Conservation (phyloP, 345 rosid genomes). For the Eucalyptus grandis region DNA sequence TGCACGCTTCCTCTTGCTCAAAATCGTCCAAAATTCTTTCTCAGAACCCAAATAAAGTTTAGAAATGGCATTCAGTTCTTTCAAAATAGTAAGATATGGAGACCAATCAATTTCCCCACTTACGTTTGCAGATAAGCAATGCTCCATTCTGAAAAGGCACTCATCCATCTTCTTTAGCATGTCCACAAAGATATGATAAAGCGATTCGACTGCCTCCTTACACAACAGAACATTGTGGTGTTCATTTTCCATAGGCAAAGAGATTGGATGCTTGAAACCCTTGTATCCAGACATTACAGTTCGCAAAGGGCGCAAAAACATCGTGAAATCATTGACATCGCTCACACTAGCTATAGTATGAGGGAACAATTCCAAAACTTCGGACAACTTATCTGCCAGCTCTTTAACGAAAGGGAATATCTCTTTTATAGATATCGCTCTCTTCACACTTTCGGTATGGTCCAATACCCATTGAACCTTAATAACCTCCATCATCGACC, state of each 20-base stretch:
- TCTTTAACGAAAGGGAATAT: slow-evolving; percentile 70
- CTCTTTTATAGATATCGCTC: slow-evolving; percentile 22
- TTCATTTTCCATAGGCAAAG: slow-evolving; percentile 23
- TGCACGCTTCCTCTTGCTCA: slow-evolving; percentile 33
- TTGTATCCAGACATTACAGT: slow-evolving; percentile 14
- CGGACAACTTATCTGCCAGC: slow-evolving; percentile 36
- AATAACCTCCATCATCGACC: slow-evolving; percentile 40
- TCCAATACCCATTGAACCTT: slow-evolving; percentile 1
- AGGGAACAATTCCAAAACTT: slow-evolving; percentile 17
- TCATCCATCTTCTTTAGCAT: slow-evolving; percentile 36
- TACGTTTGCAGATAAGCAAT: slow-evolving; percentile 3
- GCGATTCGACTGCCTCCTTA: slow-evolving; percentile 25
- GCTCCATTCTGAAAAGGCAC: slow-evolving; percentile 40
- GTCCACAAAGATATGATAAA: slow-evolving; percentile 27
- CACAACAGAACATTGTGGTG: slow-evolving; percentile 1
- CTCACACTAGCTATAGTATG: slow-evolving; percentile 1
- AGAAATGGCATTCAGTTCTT: slow-evolving; percentile 55
- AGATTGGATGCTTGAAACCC: slow-evolving; percentile 10
- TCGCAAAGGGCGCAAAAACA: slow-evolving; percentile 53
- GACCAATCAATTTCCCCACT: slow-evolving; percentile 46
- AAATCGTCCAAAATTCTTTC: slow-evolving; percentile 27
- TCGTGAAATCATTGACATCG: slow-evolving; percentile 46
- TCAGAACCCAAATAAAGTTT: slow-evolving; percentile 46
- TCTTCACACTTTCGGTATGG: slow-evolving; percentile 5
- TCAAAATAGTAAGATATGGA: slow-evolving; percentile 62